A percentile compares a stretch with the other conserved stretches of the same genome.
phyloP scores from a whole-genome alignment of 2,329 filamentous ascomycete genomes.

The Alternaria angustiovoidea region DNA sequence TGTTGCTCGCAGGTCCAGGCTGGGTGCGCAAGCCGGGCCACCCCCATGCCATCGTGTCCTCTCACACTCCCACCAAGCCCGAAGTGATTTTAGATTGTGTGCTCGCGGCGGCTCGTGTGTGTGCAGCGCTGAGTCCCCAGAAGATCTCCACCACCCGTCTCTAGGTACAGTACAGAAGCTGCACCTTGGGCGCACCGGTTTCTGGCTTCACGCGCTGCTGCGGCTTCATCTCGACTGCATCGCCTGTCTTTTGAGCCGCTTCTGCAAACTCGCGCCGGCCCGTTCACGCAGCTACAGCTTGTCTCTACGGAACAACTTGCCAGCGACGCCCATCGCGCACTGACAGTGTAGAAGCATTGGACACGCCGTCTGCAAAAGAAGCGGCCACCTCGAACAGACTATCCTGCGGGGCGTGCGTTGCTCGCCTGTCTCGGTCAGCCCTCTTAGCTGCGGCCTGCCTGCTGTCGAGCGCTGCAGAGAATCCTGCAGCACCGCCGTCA shows the following conservation, averaged over 20 bases:
- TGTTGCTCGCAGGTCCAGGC: conserved; percentile 37
- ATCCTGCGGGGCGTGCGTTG: conserved; percentile 43
- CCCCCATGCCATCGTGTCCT: conserved; percentile 36
- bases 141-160: conserved; percentile 47
- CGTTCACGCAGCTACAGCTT: conserved; percentile 41
- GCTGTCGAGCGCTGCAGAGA: conserved; percentile 48
- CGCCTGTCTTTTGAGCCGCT: conserved; percentile 27
- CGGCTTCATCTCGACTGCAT: conserved; percentile 27
- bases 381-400: conserved; percentile 38
- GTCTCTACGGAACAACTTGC: conserved; percentile 26
- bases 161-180: conserved; percentile 36
- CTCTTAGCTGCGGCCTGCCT: conserved; percentile 52
- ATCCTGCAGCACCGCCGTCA: conserved; percentile 50
- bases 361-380: conserved; percentile 39
- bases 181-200: conserved; percentile 28
- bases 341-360: conserved; percentile 33
- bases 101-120: conserved; percentile 44
- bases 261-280: conserved; percentile 49
- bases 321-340: conserved; percentile 39
- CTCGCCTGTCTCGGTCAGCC: conserved; percentile 51
- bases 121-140: conserved; percentile 38
- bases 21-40: conserved; percentile 38
- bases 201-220: conserved; percentile 26
- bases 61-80: conserved; percentile 42
- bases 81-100: conserved; percentile 50